phyloP scores from a whole-genome alignment of 2,329 filamentous ascomycete species.

The Penicillium rolfsii region DNA sequence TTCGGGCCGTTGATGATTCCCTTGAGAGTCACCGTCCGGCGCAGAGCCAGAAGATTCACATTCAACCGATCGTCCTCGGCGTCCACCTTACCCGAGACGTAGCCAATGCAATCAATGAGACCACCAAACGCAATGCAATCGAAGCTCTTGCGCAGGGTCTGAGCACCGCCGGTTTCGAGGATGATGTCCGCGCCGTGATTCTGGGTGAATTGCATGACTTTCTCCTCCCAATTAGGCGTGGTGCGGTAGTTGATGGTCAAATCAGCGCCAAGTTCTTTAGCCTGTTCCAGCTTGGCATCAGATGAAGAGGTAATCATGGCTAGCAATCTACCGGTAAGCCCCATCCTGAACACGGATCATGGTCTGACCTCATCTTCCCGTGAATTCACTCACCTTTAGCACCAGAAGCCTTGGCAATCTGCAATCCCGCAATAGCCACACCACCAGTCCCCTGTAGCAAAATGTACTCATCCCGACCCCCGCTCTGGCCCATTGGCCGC shows the following conservation, averaged over 20 bases:
- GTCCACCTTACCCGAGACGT: constrained; percentile 59
- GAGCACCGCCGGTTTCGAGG: constrained; percentile 56
- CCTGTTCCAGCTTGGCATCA: constrained; percentile 54
- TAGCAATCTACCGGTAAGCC: constrained; percentile 14
- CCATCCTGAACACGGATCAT: not conserved
- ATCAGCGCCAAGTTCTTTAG: constrained; percentile 55
- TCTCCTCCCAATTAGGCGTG: constrained; percentile 50
- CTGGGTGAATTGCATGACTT: constrained; percentile 50
- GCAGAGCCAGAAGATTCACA: constrained; percentile 60
- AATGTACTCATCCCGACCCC: constrained; percentile 53
- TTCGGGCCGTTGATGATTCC: constrained; percentile 66
- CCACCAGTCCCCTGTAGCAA: constrained; percentile 60
- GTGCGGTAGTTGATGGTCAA: constrained; percentile 56
- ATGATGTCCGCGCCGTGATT: constrained; percentile 56
- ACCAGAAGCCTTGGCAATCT: constrained; percentile 54
- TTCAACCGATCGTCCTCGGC: constrained; percentile 58
- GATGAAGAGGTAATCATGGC: constrained; percentile 57
- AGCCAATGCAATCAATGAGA: constrained; percentile 52
- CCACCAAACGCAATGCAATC: constrained; percentile 52
- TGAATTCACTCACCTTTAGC: constrained; percentile 38
- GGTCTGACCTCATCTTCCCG: not conserved
- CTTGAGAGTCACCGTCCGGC: constrained; percentile 57
- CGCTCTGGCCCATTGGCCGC: constrained; percentile 47
- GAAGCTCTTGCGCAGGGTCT: constrained; percentile 55
- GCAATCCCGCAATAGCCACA: constrained; percentile 50